These are phyloP conservation scores for Colletotrichum lupini DNA, from an alignment of 2,329 filamentous ascomycete genomes.

Conservation along the genomic window DNA sequence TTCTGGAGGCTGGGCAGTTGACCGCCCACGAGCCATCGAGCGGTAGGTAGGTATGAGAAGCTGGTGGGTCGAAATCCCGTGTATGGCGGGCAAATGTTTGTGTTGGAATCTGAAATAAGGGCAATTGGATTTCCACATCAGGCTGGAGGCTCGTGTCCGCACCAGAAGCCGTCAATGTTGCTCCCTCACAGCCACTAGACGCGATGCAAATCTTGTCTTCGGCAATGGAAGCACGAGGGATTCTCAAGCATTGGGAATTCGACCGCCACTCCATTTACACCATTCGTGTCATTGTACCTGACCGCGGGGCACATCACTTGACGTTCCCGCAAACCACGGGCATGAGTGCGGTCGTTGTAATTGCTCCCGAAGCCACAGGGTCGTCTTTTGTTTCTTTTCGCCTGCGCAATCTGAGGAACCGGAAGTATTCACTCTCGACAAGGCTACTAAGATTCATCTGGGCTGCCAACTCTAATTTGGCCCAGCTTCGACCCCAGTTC, in stretches of 20 bases:
- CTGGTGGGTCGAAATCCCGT: not conserved
- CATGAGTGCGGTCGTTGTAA: constrained; percentile 8
- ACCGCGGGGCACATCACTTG: constrained; percentile 2
- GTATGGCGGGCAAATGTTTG: not conserved
- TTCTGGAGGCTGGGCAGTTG: not conserved
- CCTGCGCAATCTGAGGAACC: not conserved
- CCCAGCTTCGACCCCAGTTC: constrained; percentile 5
- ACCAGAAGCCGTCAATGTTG: constrained; percentile 17
- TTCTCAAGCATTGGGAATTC: not conserved
- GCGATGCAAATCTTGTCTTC: constrained; percentile 12
- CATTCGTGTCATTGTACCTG: not conserved
- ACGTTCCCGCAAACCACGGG: not conserved
- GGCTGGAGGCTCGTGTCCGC: constrained; percentile 19
- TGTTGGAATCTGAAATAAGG: not conserved
- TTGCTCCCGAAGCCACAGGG: constrained; percentile 24
- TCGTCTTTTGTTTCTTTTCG: constrained; percentile 5
- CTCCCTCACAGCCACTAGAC: constrained; percentile 22
- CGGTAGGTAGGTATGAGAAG: not conserved
- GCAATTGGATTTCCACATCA: not conserved
- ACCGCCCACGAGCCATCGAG: not conserved
- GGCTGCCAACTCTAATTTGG: not conserved
- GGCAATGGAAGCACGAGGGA: constrained; percentile 5
- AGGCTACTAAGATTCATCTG: not conserved
- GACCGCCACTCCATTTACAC: constrained; percentile 23
- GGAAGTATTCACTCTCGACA: not conserved